Percentiles rank a stretch among this genome's conserved stretches.
phyloP scores from a whole-genome alignment of 352 stramenopile species.

The Stramenopiles sp. region DNA sequence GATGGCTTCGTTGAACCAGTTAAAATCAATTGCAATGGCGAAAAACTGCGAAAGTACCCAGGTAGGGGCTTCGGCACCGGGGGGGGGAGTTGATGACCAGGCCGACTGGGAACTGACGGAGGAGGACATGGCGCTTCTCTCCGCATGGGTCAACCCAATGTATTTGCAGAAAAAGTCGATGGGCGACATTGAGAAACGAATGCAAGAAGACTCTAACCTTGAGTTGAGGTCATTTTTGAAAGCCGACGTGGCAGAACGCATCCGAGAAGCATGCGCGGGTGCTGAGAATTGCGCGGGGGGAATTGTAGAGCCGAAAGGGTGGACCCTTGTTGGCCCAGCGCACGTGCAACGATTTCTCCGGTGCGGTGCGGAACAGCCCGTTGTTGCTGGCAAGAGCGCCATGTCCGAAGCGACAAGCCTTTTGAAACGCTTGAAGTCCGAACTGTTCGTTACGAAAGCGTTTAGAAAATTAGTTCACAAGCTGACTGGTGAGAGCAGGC shows the following conservation, averaged over 20 bases:
- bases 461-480: conserved; percentile 16
- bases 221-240: conserved; percentile 58
- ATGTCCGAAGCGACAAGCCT: not conserved
- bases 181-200: conserved; percentile 43
- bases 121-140: conserved; percentile 36
- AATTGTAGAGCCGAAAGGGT: conserved; percentile 30
- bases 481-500: conserved; percentile 9
- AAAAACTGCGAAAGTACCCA: too few relatives aligned
- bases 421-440: too few relatives aligned
- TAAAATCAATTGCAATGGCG: too few relatives aligned
- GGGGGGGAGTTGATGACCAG: conserved; percentile 26
- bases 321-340: conserved; percentile 40
- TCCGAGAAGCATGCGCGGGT: conserved; percentile 30
- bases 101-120: conserved; percentile 27
- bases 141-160: conserved; percentile 44
- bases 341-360: conserved; percentile 50
- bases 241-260: conserved; percentile 33
- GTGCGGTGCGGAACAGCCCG: conserved; percentile 23
- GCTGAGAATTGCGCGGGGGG: conserved; percentile 33
- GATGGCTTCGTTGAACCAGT: conserved; percentile 19
- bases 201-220: conserved; percentile 50
- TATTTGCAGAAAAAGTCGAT: conserved; percentile 45
- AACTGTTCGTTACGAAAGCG: too few relatives aligned
- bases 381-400: conserved; percentile 14
- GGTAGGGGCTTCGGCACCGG: conserved; percentile 17